Conservation (phyloP, 106 monocot species). For the Dendrobium chrysotoxum region DNA sequence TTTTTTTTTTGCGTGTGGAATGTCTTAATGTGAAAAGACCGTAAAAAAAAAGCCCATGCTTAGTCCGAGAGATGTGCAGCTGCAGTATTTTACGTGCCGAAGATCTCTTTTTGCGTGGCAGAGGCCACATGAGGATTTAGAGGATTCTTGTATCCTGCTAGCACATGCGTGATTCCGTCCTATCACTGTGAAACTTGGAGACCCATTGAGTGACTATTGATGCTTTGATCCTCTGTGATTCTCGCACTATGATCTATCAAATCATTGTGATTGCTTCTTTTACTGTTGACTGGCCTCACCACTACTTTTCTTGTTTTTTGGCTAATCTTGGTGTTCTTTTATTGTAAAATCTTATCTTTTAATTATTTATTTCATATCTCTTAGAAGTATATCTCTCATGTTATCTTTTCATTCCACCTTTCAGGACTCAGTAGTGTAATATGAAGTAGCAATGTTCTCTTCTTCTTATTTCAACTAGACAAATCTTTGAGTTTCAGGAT, state of each 20-base stretch:
- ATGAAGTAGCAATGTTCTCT: no score
- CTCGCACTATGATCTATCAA: not conserved
- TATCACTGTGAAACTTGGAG: not conserved
- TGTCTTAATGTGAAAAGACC: not conserved
- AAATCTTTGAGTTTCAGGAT: no score
- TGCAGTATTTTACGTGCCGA: not conserved
- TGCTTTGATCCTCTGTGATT: not conserved
- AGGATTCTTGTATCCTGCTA: not conserved
- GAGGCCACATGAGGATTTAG: not conserved
- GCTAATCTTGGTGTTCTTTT: no score
- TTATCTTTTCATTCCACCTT: no score
- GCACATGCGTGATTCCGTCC: conserved; percentile 1
- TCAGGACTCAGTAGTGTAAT: no score
- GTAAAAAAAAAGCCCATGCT: not conserved
- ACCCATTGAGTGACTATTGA: not conserved
- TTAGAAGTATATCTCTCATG: no score
- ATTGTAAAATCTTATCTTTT: no score
- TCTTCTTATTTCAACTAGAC: no score
- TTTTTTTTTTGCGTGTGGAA: not conserved
- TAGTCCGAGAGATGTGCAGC: not conserved
- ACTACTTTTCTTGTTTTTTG: no score
- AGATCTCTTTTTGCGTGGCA: not conserved
- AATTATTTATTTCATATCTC: no score
- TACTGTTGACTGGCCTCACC: not conserved
- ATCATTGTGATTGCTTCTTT: not conserved